A percentile compares a stretch with the other conserved stretches of the same genome.
phyloP scores from a whole-genome alignment of 1,284 basidiomycete genomes.

The Tetrapyrgos nigripes region DNA sequence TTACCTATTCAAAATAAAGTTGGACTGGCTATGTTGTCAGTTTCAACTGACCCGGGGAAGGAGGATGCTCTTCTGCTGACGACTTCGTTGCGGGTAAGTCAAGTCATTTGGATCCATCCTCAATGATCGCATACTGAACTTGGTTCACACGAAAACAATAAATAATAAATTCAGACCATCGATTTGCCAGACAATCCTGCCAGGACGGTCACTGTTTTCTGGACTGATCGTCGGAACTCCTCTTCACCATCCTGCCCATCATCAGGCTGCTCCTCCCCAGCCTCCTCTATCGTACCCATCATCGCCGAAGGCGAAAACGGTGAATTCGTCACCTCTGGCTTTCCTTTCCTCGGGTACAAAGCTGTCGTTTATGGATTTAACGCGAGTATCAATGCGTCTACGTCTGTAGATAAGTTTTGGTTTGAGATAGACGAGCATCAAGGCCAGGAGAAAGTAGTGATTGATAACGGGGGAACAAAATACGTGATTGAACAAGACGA shows the following conservation, averaged over 20 bases:
- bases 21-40: no score
- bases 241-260: slow-evolving; percentile 13
- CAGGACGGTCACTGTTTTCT: slow-evolving; percentile 6
- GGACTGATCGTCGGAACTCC: slow-evolving; percentile 12
- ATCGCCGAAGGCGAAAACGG: background rate
- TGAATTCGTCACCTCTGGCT: no score
- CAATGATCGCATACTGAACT: no score
- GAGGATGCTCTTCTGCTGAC: no score
- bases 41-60: no score
- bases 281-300: background rate
- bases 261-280: slow-evolving; percentile 5
- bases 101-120: no score
- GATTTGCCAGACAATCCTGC: background rate
- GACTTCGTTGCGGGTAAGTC: no score
- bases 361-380: slow-evolving; percentile 3
- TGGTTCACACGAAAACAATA: no score
- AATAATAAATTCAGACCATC: no score
- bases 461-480: slow-evolving; percentile 5
- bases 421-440: slow-evolving; percentile 14
- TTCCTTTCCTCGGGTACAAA: background rate
- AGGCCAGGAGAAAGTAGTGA: background rate
- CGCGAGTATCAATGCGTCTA: slow-evolving; percentile 7
- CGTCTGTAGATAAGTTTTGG: slow-evolving; percentile 14
- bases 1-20: no score
- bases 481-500: slow-evolving; percentile 11